Evolutionary conservation across 345 rosid genomes (phyloP).

Genomic region (Theobroma cacao): DNA sequence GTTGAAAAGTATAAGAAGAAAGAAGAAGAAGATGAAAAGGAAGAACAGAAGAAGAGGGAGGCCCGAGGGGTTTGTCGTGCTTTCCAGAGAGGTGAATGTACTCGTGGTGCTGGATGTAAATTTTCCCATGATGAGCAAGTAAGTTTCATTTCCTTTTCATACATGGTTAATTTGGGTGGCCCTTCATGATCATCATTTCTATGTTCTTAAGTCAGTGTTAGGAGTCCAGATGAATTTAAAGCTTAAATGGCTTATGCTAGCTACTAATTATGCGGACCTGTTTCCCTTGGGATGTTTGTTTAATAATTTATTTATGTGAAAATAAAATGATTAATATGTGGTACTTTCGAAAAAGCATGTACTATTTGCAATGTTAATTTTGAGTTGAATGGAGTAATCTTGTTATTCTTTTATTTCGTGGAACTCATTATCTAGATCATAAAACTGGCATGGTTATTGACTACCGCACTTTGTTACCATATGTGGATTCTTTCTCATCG

Average conservation of each 20-base stretch:
- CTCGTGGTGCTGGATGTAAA: conserved; percentile 82
- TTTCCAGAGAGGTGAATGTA: conserved; percentile 92
- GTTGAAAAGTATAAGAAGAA: conserved; percentile 61
- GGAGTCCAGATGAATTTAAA: not conserved
- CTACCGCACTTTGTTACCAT: not conserved
- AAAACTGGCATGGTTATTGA: not conserved
- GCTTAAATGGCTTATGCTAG: not conserved
- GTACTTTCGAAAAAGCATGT: not conserved
- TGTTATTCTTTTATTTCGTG: not conserved
- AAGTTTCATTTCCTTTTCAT: conserved; percentile 14
- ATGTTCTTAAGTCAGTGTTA: not conserved
- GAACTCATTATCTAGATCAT: not conserved
- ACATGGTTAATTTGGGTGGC: not conserved
- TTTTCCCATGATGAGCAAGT: conserved; percentile 89
- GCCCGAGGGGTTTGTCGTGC: conserved; percentile 89
- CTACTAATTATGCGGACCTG: not conserved
- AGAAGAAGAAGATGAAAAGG: conserved; percentile 92
- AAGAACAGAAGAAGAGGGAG: conserved; percentile 60
- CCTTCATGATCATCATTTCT: not conserved
- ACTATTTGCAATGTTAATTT: not conserved
- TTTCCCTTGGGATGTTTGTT: not conserved
- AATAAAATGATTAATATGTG: not conserved
- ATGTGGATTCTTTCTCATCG: not conserved
- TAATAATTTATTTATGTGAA: not conserved
- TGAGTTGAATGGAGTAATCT: not conserved